These are phyloP conservation scores for Fusarium annulatum DNA, from an alignment of 2,329 filamentous ascomycete genomes.

Conservation along the genomic window DNA sequence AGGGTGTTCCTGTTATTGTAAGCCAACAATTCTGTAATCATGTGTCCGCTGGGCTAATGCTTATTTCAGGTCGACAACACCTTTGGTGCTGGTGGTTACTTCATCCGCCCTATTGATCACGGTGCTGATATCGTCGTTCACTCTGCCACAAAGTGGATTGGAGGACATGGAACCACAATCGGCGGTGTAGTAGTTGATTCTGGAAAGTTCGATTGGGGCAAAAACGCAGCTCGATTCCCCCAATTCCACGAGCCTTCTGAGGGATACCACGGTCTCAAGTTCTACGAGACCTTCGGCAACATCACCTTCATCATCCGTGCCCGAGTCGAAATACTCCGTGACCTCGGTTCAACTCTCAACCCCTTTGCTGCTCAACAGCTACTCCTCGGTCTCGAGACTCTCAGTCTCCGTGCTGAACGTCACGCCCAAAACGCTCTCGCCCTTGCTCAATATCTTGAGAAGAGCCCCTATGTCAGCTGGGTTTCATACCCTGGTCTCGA, in stretches of 20 bases:
- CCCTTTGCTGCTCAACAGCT: constrained; percentile 95
- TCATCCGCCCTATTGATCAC: constrained; percentile 85
- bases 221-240: constrained; percentile 84
- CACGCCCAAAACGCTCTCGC: constrained; percentile 86
- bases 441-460: constrained; percentile 85
- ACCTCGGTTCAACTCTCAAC: constrained; percentile 84
- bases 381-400: constrained; percentile 87
- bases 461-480: constrained; percentile 87
- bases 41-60: background rate
- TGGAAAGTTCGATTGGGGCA: constrained; percentile 95
- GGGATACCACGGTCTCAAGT: constrained; percentile 93
- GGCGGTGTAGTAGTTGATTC: constrained; percentile 87
- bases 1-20: constrained; percentile 73
- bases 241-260: constrained; percentile 90
- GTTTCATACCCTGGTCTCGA: constrained; percentile 92
- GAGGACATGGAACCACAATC: constrained; percentile 93
- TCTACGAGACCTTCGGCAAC: constrained; percentile 90
- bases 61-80: constrained; percentile 86
- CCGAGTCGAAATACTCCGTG: constrained; percentile 89
- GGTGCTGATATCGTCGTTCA: constrained; percentile 95
- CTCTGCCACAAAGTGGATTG: constrained; percentile 97
- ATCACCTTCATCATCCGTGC: constrained; percentile 86
- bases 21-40: constrained; percentile 38
- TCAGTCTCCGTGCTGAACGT: constrained; percentile 86
- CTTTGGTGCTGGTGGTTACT: constrained; percentile 93